A percentile compares a stretch with the other conserved stretches of the same genome.
phyloP scores from a whole-genome alignment of 768 basidiomycete species.

The Kwoniella mangroviensis region DNA sequence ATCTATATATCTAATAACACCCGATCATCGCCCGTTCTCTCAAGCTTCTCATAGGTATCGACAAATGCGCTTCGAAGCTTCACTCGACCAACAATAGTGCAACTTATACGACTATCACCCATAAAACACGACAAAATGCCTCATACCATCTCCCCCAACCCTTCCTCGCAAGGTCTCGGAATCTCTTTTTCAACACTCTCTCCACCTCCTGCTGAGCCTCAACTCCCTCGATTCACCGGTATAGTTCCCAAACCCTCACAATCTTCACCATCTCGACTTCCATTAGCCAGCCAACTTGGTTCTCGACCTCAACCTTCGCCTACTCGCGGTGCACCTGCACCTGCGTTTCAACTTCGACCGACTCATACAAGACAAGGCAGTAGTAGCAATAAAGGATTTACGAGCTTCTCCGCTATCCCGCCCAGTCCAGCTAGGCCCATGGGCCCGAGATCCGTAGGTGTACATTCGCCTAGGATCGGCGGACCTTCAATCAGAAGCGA shows the following conservation, averaged over 20 bases:
- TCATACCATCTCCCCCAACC: conserved; percentile 39
- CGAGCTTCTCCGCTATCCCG: conserved; percentile 36
- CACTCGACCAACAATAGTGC: neutral
- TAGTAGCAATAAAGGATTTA: conserved; percentile 29
- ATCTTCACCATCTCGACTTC: conserved; percentile 11
- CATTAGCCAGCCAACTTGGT: neutral
- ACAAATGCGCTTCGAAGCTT: too few relatives aligned
- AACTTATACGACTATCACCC: neutral
- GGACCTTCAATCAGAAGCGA: conserved; percentile 5
- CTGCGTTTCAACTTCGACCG: conserved; percentile 39
- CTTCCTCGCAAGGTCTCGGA: conserved; percentile 41
- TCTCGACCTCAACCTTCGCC: conserved; percentile 16
- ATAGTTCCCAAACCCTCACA: conserved; percentile 11
- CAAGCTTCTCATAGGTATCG: too few relatives aligned
- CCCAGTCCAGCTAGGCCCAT: conserved; percentile 26
- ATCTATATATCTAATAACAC: too few relatives aligned
- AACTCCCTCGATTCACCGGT: conserved; percentile 17
- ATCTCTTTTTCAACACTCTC: conserved; percentile 46
- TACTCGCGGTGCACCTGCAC: conserved; percentile 19
- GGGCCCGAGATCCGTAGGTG: conserved; percentile 23
- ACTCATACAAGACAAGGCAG: conserved; percentile 36
- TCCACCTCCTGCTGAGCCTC: conserved; percentile 28
- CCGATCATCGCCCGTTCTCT: too few relatives aligned
- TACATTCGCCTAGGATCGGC: conserved; percentile 9
- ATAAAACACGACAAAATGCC: conserved; percentile 22